Base-by-base conservation (phyloP, 1,139 yeast genomes). In the Debaryomycetaceae sp. region DNA sequence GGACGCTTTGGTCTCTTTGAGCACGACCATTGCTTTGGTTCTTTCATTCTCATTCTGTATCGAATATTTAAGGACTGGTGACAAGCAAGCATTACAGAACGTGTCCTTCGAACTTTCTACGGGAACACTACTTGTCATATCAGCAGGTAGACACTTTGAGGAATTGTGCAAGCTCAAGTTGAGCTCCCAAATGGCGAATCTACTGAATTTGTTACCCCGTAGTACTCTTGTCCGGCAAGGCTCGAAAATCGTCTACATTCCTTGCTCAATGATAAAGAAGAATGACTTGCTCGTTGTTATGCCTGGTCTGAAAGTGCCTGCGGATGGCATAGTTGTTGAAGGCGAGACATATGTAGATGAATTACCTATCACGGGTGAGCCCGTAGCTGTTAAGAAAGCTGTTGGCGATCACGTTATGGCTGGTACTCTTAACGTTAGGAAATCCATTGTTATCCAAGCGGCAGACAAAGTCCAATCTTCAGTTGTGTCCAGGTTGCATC, bases 321-420 rank as follows among this genome's bases (percentile, higher is more conserved):
- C 81, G 3, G 95, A 86, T 57, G 81, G 87, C 50, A 76, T 82
- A 2, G 68, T 86, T 20, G 63, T 76, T n/a, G 69, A 73, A 8
- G 88, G 89, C 1, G 54, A 61, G 1, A 62, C 86, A 0, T 78
- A 78, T 36, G 84, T 87, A 60, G 88, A 87, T 55, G 95, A 86
- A 56, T 80, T 89, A 37, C 87, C 91, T 22, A 68, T 87, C 14
- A 86, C 95, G 0, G 95, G 95, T 31, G 95, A 86, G 58, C 78
- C 84, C 0, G 60, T 63, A 11, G 75, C 81, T 1, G 77, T 80
- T 5, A 63, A 63, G 22, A 83, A 75, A 52, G 43, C 47, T 1
- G 65, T 67, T 1, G 84, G 84, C 2, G 88, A 84, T 49, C 86
- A 82, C 49, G 69, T 85, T 0, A 86, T 76, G 61, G 83, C 90